Evolutionary conservation across 495 filamentous ascomycete genomes (phyloP).

Genomic region (Hyphodiscus hymeniophilus): DNA sequence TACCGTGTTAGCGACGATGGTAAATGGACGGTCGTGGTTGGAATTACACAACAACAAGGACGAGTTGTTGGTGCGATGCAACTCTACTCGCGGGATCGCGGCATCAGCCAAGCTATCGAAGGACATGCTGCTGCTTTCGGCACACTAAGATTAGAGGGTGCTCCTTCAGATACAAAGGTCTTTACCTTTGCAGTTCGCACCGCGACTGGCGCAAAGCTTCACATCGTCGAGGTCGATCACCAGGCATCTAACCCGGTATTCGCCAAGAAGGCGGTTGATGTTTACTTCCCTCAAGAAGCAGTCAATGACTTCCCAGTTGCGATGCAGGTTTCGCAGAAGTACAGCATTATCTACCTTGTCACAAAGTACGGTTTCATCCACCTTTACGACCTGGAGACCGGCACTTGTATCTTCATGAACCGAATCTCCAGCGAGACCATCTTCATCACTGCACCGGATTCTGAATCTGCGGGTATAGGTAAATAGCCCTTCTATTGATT

Average conservation of each 20-base stretch:
- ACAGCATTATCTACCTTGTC: constrained; percentile 91
- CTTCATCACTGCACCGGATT: constrained; percentile 83
- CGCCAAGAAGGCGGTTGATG: constrained; percentile 90
- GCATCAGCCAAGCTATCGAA: constrained; percentile 96
- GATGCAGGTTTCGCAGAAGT: constrained; percentile 93
- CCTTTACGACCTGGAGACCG: constrained; percentile 93
- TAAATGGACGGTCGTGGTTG: constrained; percentile 97
- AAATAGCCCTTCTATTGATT: no score
- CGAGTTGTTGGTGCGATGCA: constrained; percentile 95
- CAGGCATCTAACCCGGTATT: constrained; percentile 78
- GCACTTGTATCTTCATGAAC: constrained; percentile 99
- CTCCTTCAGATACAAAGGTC: constrained; percentile 82
- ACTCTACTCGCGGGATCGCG: constrained; percentile 88
- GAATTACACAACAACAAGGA: constrained; percentile 86
- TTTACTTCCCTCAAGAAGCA: constrained; percentile 94
- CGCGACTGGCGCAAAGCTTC: constrained; percentile 83
- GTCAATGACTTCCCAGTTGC: constrained; percentile 96
- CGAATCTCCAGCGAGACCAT: constrained; percentile 98
- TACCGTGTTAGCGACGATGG: constrained; percentile 93
- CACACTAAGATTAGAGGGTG: constrained; percentile 78
- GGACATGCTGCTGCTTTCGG: constrained; percentile 96
- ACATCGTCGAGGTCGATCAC: constrained; percentile 97
- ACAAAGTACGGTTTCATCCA: constrained; percentile 99
- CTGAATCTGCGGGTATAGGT: constrained; percentile 75
- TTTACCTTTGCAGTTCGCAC: constrained; percentile 95